Evolutionary conservation across 805 yeast genomes (phyloP), one percentile per base, ranked within the genome.

Genomic region (Ogataea wickerhamii): DNA sequence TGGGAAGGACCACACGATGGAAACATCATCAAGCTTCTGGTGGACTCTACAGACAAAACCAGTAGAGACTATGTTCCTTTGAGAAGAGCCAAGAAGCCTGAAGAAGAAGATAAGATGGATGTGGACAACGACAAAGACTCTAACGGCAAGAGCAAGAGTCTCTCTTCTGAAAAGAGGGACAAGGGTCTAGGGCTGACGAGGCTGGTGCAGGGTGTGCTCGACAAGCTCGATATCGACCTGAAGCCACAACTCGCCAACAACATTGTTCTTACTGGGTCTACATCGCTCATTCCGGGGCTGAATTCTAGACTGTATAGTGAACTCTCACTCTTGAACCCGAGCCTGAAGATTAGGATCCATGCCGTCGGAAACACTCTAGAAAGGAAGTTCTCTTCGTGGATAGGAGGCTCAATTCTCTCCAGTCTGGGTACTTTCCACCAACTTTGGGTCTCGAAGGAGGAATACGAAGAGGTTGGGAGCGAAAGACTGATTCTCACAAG

Each of bases 371-470:
- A 79, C 53, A 60, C 81, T 4, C 71, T 71, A 39, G 96, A 89
- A 62, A 74, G 96, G 55, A 76, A 78, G 47, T 82, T 76, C 55
- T 84, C 87, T 43, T 71, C 91, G 6, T 89, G 96, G 96, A 74
- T 89, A 34, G 97, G 97, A 31, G 96, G 96, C 6, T 81, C 91
- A 47, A 88, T 89, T 26, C 66, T 89, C 39, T 79, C 95, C 5
- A 81, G 93, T 36, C 70, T 89, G 51, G 97, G 97, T 23, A 86
- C 96, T 2, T 89, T 89, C 71, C 97, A 89, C 60, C 97, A 89
- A 61, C 67, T 85, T 64, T 89, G 96, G 96, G 95, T 89, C 2
- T 83, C 89, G 28, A 81, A 79, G 54, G 77, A 76, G 48, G 97
- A 89, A 61, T 85, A 82, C 52, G 87, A 86, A 44, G 96, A 89